phyloP scores from a whole-genome alignment of 805 yeast species.

The Vanderwaltozyma tropicalis region DNA sequence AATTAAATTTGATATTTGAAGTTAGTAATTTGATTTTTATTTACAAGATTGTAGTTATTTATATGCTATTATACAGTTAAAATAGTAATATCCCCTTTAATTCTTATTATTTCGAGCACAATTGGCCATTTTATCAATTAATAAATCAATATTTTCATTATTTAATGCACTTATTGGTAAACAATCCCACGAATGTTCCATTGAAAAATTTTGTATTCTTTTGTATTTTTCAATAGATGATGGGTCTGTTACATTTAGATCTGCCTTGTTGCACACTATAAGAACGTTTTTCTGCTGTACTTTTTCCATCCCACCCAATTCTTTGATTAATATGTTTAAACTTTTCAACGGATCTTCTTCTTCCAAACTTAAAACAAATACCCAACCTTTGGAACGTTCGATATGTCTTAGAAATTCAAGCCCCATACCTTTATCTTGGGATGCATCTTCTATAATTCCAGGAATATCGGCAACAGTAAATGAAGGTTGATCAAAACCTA shows the following conservation, averaged over 20 bases:
- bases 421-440: slow-evolving; percentile 83
- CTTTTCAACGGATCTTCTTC: slow-evolving; percentile 56
- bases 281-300: slow-evolving; percentile 52
- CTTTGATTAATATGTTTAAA: slow-evolving; percentile 49
- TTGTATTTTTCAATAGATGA: slow-evolving; percentile 40
- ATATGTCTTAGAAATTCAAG: slow-evolving; percentile 84
- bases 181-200: slow-evolving; percentile 45
- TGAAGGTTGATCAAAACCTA: slow-evolving; percentile 48
- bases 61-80: neutral
- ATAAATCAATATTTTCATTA: slow-evolving; percentile 59
- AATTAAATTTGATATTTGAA: no score
- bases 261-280: slow-evolving; percentile 93
- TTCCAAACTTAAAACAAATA: slow-evolving; percentile 75
- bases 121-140: slow-evolving; percentile 64
- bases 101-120: slow-evolving; percentile 8
- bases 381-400: slow-evolving; percentile 83
- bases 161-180: slow-evolving; percentile 79
- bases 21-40: no score
- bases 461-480: slow-evolving; percentile 97
- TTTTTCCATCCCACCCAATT: slow-evolving; percentile 55
- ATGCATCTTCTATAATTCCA: slow-evolving; percentile 86
- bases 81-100: neutral
- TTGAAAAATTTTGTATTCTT: slow-evolving; percentile 37
- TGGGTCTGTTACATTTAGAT: slow-evolving; percentile 35
- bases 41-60: no score